Percentiles rank a stretch among this genome's conserved stretches.
Conservation (phyloP, 345 rosid species). For the Carallia brachiata region DNA sequence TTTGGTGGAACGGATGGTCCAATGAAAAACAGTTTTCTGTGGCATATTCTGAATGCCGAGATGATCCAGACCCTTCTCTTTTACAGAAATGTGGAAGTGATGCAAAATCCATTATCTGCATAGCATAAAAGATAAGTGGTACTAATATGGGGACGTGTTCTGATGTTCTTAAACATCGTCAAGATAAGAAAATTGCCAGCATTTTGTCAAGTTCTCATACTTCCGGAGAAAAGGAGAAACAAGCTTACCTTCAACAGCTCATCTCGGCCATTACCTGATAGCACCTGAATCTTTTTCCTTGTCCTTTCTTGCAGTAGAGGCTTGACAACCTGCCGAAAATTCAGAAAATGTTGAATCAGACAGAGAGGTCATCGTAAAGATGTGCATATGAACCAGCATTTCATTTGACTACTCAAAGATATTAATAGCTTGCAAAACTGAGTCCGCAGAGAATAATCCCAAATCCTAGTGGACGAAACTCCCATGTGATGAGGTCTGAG, state of each 20-base stretch:
- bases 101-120: slow-evolving; percentile 73
- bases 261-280: slow-evolving; percentile 73
- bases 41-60: slow-evolving; percentile 47
- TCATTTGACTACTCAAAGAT: not conserved
- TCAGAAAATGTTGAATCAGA: too few species aligned
- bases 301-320: slow-evolving; percentile 96
- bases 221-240: slow-evolving; percentile 6
- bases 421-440: not conserved
- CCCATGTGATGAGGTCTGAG: too few species aligned
- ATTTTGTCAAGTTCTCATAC: slow-evolving; percentile 4
- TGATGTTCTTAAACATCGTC: not conserved
- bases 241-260: slow-evolving; percentile 71
- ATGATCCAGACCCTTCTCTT: slow-evolving; percentile 82
- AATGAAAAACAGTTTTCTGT: slow-evolving; percentile 57
- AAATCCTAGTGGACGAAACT: too few species aligned
- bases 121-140: not conserved
- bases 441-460: not conserved
- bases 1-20: slow-evolving; percentile 87
- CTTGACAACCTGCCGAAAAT: slow-evolving; percentile 67
- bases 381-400: too few species aligned
- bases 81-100: slow-evolving; percentile 92
- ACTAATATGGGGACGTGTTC: too few species aligned
- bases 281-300: slow-evolving; percentile 69
- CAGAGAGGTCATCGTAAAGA: not conserved
- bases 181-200: not conserved